These are phyloP conservation scores for Fallopia convolvulus DNA, from an alignment of 148 eudicot species.

Conservation along the genomic window DNA sequence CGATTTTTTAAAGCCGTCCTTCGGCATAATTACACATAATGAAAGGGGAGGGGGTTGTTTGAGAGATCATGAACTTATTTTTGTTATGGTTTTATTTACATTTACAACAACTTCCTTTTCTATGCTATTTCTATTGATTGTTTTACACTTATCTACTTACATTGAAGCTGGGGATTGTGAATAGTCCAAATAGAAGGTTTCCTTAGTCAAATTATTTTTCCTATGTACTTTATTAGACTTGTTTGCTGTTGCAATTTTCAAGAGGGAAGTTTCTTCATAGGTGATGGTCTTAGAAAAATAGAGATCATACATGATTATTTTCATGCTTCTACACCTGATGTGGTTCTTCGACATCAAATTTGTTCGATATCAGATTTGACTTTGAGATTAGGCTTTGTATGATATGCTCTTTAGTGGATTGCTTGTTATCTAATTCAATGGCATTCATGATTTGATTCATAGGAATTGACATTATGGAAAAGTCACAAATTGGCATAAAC, in stretches of 20 bases:
- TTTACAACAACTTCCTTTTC: no score
- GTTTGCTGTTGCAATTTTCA: neutral
- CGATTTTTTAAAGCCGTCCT: neutral
- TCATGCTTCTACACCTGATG: slow-evolving; percentile 32
- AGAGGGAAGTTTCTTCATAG: slow-evolving; percentile 43
- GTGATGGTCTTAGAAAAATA: slow-evolving; percentile 64
- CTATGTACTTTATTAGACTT: neutral
- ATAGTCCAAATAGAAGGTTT: neutral
- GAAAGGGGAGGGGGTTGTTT: neutral
- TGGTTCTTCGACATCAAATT: slow-evolving; percentile 12
- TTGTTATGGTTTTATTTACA: neutral
- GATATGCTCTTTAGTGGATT: no score
- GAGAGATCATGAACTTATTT: neutral
- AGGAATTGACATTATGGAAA: no score
- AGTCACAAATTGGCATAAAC: no score
- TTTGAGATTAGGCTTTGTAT: no score
- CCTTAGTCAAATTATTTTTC: neutral
- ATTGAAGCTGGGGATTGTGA: neutral
- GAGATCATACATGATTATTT: slow-evolving; percentile 71
- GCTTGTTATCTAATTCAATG: no score
- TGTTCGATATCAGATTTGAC: no score
- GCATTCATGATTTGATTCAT: no score
- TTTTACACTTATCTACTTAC: neutral
- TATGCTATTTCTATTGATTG: neutral
- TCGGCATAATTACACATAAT: no score